Conservation (phyloP, 305 asterid species). For the Andrographis paniculata region DNA sequence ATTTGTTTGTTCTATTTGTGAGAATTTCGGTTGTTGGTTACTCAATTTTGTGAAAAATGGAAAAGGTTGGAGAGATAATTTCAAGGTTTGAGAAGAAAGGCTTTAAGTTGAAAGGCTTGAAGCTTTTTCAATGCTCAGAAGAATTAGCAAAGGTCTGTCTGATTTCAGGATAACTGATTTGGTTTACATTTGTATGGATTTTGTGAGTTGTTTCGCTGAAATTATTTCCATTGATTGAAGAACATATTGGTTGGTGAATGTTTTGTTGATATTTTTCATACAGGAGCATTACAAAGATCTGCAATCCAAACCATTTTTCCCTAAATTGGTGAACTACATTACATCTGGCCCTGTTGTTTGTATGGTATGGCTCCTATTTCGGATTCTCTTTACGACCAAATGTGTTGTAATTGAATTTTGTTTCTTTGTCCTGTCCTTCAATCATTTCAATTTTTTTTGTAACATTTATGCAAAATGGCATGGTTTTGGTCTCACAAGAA, state of each 20-base stretch:
- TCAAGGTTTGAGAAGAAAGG: constrained; percentile 91
- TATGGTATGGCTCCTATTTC: constrained; percentile 48
- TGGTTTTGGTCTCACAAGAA: too few species aligned
- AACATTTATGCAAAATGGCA: too few species aligned
- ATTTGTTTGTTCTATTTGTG: neutral
- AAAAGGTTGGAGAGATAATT: constrained; percentile 76
- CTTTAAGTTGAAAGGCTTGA: constrained; percentile 70
- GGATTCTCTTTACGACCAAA: neutral
- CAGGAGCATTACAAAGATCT: constrained; percentile 91
- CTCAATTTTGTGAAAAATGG: neutral
- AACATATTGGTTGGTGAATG: too few species aligned
- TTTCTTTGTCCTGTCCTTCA: neutral
- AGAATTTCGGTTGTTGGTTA: neutral
- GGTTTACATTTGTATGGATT: too few species aligned
- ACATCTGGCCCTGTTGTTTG: constrained; percentile 91
- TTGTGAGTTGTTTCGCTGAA: too few species aligned
- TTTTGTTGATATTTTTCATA: too few species aligned
- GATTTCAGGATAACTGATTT: too few species aligned
- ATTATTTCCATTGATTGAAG: too few species aligned
- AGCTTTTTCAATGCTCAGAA: constrained; percentile 71
- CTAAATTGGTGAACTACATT: constrained; percentile 71
- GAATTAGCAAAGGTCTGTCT: constrained; percentile 15
- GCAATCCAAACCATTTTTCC: constrained; percentile 73
- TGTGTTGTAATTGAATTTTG: neutral
- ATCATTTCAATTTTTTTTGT: too few species aligned